Base-by-base conservation (phyloP, 78 protist species). In the Kipferlia bialata region DNA sequence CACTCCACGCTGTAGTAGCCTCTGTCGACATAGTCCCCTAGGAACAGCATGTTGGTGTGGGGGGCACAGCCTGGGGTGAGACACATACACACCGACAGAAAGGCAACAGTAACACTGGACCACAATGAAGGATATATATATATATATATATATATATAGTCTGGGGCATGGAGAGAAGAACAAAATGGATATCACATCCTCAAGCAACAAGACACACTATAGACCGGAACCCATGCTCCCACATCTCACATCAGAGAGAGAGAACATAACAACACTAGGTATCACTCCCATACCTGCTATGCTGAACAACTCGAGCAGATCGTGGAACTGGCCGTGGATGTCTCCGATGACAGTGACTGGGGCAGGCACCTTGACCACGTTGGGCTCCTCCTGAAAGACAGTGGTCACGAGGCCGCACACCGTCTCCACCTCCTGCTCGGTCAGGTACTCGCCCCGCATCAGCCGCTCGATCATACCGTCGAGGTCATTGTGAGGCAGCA, bases 21-120 rank as follows among this genome's bases (percentile, higher is more conserved):
- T 3, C 98, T 76, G 64, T 93, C 96, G n/a, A 93, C 98, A 58
- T 86, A 91, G 79, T 89, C 93, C 28, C 93, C 82, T 20, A 77
- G 54, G 57, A 68, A 77, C 26, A 70, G 66, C 45, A 44, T 71
- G 12, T n/a, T 59, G 36, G 48, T 29, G 33, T 73, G 60, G 12
- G 71, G 71, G 20, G 34, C 15, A 13, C 32, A 5, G 62, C 78
- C 78, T 13, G 38, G 15, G n/a, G 29, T 5, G 24, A 2, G 22
- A n/a, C n/a, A n/a, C n/a, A n/a, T n/a, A n/a, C n/a, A n/a, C n/a
- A n/a, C n/a, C n/a, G n/a, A n/a, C n/a, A n/a, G n/a, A n/a, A n/a
- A n/a, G n/a, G n/a, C n/a, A n/a, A n/a, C n/a, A n/a, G n/a, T n/a
- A n/a, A n/a, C n/a, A n/a, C n/a, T n/a, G n/a, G n/a, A n/a, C n/a